A percentile compares a stretch with the other conserved stretches of the same genome.
phyloP scores from a whole-genome alignment of 345 rosid genomes.

The Arabis alpina region DNA sequence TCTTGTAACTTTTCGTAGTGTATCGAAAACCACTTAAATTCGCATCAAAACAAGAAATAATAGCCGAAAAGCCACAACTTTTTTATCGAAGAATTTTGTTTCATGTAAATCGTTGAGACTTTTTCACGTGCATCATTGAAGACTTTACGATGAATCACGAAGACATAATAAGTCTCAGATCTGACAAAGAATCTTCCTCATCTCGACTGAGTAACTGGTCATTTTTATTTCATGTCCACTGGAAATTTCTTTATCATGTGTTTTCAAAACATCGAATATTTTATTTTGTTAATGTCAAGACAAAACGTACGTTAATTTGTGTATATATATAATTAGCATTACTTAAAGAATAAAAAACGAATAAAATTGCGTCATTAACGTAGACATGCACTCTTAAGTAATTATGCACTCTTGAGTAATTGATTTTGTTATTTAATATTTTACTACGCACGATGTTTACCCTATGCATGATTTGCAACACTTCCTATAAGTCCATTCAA shows the following conservation, averaged over 20 bases:
- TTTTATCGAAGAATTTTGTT: not conserved
- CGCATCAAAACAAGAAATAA: too few species aligned
- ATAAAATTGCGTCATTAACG: constrained; percentile 22
- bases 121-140: constrained; percentile 1
- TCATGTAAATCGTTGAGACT: not conserved
- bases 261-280: not conserved
- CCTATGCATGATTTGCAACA: constrained; percentile 12
- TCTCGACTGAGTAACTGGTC: too few species aligned
- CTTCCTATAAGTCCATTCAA: constrained; percentile 9
- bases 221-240: too few species aligned
- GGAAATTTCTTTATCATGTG: too few species aligned
- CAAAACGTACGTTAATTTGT: not conserved
- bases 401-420: too few species aligned
- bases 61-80: not conserved
- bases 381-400: constrained; percentile 14
- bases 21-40: not conserved
- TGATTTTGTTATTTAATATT: too few species aligned
- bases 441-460: not conserved
- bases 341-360: not conserved
- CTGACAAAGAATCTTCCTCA: constrained; percentile 14
- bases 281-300: not conserved
- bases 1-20: too few species aligned
- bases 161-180: constrained; percentile 19
- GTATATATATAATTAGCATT: not conserved
- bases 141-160: constrained; percentile 7